Evolutionary conservation across 129 eudicot species (phyloP), one percentile per base, ranked within the genome.

Genomic region (Artemisia argyi): DNA sequence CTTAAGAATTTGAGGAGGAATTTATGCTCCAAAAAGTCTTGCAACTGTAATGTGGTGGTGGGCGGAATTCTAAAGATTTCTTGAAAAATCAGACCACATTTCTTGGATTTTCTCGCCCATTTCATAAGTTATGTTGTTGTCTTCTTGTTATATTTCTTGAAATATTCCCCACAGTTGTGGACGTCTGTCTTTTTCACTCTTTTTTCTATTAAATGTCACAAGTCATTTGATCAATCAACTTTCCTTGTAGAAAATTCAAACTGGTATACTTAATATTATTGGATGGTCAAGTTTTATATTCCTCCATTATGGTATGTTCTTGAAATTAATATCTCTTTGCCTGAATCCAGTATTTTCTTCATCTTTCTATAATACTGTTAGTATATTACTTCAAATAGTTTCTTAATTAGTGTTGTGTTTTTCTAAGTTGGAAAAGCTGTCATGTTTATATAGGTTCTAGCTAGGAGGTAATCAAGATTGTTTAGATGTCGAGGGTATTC

Each of bases 61-160:
- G 57, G 79, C 73, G 32, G 79, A 42, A 54, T 74, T 54, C 5
- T 73, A 30, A 50, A 73, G 62, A 28, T 48, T 20, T 62, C 13
- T 65, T 75, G 59, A 65, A 75, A 64, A 56, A 15, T 53, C 24
- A 52, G 44, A 74, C 70, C 13, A 20, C 66, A 55, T 65, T 74
- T 65, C 73, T 75, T 75, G 52, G 65, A 75, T 75, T 48, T 65
- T 70, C 56, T 56, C 49, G 65, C 65, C 78, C 71, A 7, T 12
- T 65, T 73, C 16, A 63, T 56, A 56, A 19, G 61, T 56, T 56
- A 2, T 73, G 18, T 42, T 63, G 39, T 63, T 73, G 60, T 61
- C 55, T 10, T 28, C 28, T 52, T 20, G 7, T 7, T 46, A 28
- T 13, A 61, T 61, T 61, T 35, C 42, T 53, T 24, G 26, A 47